Evolutionary conservation across 2,329 filamentous ascomycete genomes (phyloP).

Genomic region (Beauveria pseudobassiana): DNA sequence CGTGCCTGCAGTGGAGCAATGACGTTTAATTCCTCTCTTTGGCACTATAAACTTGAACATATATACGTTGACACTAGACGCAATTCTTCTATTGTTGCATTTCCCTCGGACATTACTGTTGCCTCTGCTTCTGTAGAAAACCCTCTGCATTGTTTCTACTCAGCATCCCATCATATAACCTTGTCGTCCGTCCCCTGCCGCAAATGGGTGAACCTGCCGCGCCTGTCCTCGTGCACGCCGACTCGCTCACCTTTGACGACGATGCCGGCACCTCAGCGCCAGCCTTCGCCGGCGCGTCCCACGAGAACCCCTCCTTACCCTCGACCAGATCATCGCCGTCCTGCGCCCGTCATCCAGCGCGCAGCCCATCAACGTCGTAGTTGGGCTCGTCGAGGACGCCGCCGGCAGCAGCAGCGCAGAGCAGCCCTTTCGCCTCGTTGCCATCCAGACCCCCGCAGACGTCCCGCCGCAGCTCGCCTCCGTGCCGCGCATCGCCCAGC

Average conservation of each 20-base stretch:
- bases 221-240: not conserved
- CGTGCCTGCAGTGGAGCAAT: not conserved
- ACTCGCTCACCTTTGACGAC: constrained; percentile 14
- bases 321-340: constrained; percentile 23
- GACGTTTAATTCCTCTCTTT: not conserved
- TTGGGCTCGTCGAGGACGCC: constrained; percentile 30
- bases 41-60: not conserved
- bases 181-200: too few species aligned
- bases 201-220: not conserved
- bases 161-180: not conserved
- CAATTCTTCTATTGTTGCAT: not conserved
- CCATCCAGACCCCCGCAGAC: constrained; percentile 21
- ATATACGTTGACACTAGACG: not conserved
- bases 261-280: constrained; percentile 20
- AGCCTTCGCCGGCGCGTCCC: not conserved
- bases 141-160: not conserved
- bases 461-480: constrained; percentile 31
- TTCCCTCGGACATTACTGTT: not conserved
- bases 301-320: constrained; percentile 12
- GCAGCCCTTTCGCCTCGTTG: constrained; percentile 21
- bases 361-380: constrained; percentile 21
- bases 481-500: constrained; percentile 26
- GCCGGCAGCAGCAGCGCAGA: constrained; percentile 15
- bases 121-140: too few species aligned
- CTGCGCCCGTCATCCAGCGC: constrained; percentile 12